Evolutionary conservation across 208 protist species (phyloP).

Genomic region (Histomonas meleagridis): DNA sequence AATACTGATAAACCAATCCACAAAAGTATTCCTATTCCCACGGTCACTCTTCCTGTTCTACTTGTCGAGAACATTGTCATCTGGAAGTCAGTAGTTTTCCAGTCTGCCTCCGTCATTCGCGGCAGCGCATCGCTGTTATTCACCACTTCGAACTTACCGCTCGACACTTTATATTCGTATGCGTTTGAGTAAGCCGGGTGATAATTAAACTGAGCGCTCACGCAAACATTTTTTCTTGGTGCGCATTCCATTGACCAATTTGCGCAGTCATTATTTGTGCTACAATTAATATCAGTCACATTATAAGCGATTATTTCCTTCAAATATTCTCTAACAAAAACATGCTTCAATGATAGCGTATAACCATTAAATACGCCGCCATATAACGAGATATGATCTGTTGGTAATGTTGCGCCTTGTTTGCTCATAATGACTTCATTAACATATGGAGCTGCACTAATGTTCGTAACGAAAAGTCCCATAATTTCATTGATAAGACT

Average conservation of each 20-base stretch:
- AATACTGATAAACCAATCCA: no score
- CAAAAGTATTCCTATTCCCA: background rate
- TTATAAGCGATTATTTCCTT: background rate
- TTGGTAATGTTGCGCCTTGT: background rate
- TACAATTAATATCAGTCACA: background rate
- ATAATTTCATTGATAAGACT: background rate
- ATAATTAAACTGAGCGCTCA: background rate
- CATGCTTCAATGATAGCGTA: background rate
- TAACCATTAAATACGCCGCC: background rate
- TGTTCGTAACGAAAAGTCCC: background rate
- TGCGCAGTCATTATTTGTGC: background rate
- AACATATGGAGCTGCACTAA: background rate
- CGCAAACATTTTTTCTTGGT: background rate
- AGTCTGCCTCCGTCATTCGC: background rate
- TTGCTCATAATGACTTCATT: background rate
- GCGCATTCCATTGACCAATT: background rate
- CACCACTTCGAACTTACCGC: background rate
- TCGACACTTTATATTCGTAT: background rate
- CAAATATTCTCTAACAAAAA: background rate
- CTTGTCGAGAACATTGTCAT: background rate
- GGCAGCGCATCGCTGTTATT: background rate
- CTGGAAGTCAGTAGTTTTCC: background rate
- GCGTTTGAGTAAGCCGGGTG: slow-evolving; percentile 5
- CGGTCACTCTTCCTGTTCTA: background rate
- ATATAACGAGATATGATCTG: background rate